Base-by-base conservation (phyloP, 106 monocot species). In the Hemerocallis citrina region DNA sequence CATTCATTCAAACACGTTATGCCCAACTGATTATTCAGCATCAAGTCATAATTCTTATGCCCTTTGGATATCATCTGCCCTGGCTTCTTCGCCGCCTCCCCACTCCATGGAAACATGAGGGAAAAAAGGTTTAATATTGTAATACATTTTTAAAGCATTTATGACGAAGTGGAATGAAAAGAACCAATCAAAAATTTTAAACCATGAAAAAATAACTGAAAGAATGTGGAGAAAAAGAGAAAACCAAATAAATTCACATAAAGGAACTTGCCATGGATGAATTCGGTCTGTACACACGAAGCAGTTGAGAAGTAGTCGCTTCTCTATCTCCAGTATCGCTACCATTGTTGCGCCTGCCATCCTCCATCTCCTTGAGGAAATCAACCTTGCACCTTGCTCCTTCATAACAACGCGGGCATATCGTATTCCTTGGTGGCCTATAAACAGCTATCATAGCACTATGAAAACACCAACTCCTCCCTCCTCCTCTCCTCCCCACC, bases 321-420 rank as follows among this genome's bases (percentile, higher is more conserved):
- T 19, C 10, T 32, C 29, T 19, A n/a, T n/a, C n/a, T n/a, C n/a
- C n/a, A n/a, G n/a, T n/a, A n/a, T n/a, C n/a, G n/a, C n/a, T n/a
- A n/a, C n/a, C n/a, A n/a, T n/a, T n/a, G n/a, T n/a, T n/a, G 9
- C 55, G 68, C 2, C 27, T 22, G 20, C 17, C 25, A 12, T 64
- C 74, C 15, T 79, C 81, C 14, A 49, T 60, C 14, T 80, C 69
- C 43, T 73, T 57, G 10, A 84, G 43, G 75, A 87, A 73, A 28
- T 55, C 61, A 34, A 72, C 57, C 67, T 87, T 81, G 67, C 37
- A 21, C 39, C 56, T 84, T 25, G 87, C 87, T 62, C 81, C 92
- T 43, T 92, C 84, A 49, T 84, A 81, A 80, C 92, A 92, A 52
- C 78, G 69, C 1, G 54, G 28, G 61, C 92, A 92, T 44, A 92